Conservation (phyloP, 169 alveolate genomes). For the Cryptosporidium tyzzeri region DNA sequence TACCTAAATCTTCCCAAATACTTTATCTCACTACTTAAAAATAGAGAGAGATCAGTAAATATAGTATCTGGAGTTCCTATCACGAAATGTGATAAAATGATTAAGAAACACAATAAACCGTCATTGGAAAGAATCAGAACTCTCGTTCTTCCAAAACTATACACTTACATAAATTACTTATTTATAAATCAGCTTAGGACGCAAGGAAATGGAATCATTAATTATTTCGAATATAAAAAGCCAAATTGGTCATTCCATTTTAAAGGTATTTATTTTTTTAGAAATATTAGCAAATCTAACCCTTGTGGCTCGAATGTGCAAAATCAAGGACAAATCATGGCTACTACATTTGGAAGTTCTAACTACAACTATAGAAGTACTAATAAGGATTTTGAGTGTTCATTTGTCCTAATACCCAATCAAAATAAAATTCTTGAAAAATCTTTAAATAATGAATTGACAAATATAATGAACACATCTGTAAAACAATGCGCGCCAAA, state of each 20-base stretch:
- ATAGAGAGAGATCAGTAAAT: constrained; percentile 1
- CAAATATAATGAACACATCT: constrained; percentile 17
- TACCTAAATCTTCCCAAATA: constrained; percentile 47
- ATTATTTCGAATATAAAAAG: constrained; percentile 8
- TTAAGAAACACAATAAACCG: not conserved
- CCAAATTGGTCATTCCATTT: constrained; percentile 40
- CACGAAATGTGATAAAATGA: not conserved
- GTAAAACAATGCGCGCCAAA: constrained; percentile 38
- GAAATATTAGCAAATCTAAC: not conserved
- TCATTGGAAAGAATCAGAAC: not conserved
- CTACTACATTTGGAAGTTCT: constrained; percentile 56
- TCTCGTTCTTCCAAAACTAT: constrained; percentile 21
- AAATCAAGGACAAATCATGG: constrained; percentile 8
- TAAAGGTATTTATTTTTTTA: constrained; percentile 59
- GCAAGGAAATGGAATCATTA: not conserved
- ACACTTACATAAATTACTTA: constrained; percentile 9
- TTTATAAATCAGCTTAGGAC: not conserved
- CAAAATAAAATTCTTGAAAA: constrained; percentile 25
- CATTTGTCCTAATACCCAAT: constrained; percentile 41
- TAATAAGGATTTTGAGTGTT: constrained; percentile 57
- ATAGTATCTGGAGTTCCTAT: constrained; percentile 47
- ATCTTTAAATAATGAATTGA: constrained; percentile 24
- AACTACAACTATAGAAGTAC: constrained; percentile 54
- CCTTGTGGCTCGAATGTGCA: not conserved
- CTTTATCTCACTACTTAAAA: not conserved